Evolutionary conservation across 225 moss, liverwort and hornwort genomes (phyloP).

Genomic region (Takakia lepidozioides): DNA sequence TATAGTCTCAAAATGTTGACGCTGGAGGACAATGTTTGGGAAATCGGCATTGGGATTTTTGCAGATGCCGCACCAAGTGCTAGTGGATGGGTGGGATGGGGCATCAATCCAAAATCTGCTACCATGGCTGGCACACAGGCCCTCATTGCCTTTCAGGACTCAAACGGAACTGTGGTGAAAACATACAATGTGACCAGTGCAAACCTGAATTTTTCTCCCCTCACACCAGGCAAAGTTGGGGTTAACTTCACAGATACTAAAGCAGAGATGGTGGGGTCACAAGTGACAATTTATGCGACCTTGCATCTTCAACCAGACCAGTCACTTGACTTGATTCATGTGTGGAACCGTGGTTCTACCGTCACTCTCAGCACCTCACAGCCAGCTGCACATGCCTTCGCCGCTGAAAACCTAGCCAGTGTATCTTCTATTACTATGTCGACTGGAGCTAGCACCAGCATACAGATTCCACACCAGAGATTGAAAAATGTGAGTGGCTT

Average conservation of each 20-base stretch:
- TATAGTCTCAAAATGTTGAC: not conserved
- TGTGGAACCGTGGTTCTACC: constrained; percentile 54
- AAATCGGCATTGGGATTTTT: not conserved
- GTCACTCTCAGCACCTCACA: constrained; percentile 20
- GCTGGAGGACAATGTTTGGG: not conserved
- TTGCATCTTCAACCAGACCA: constrained; percentile 18
- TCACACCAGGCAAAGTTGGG: constrained; percentile 20
- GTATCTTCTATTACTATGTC: constrained; percentile 17
- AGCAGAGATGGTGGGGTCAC: constrained; percentile 10
- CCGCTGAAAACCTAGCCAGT: constrained; percentile 8
- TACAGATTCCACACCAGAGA: constrained; percentile 21
- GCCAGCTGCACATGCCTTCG: constrained; percentile 10
- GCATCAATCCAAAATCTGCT: constrained; percentile 27
- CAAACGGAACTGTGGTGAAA: constrained; percentile 9
- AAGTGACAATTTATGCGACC: constrained; percentile 41
- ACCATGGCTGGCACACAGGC: constrained; percentile 53
- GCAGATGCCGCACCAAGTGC: constrained; percentile 27
- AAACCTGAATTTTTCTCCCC: not conserved
- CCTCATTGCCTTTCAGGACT: constrained; percentile 41
- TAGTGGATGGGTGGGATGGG: constrained; percentile 78
- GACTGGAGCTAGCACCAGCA: constrained; percentile 17
- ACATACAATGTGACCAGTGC: constrained; percentile 23
- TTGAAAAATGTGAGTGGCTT: constrained; percentile 37
- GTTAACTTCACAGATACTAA: constrained; percentile 15
- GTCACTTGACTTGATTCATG: constrained; percentile 34